Percentiles rank a stretch among this genome's conserved stretches.
Evolutionary conservation across 345 rosid species (phyloP).

Genomic region (Ceriops decandra): DNA sequence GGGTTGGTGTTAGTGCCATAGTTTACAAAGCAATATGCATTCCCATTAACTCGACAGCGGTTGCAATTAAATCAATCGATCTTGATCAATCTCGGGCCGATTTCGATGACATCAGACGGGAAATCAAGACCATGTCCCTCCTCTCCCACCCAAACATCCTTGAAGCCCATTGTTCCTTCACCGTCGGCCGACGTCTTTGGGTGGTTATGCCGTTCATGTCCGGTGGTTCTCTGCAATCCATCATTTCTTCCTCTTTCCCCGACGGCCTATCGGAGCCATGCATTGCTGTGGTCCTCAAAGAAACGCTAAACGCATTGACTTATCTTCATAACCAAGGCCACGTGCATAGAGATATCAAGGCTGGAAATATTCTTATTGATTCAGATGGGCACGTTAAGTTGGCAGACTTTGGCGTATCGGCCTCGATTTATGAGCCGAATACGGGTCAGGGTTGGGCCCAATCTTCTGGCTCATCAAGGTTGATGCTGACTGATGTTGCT

Average conservation of each 20-base stretch:
- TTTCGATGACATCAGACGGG: slow-evolving; percentile 60
- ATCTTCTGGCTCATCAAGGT: slow-evolving; percentile 31
- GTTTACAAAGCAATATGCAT: slow-evolving; percentile 78
- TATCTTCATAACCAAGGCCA: slow-evolving; percentile 84
- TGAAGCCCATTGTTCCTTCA: slow-evolving; percentile 76
- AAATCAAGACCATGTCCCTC: slow-evolving; percentile 76
- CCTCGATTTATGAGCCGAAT: slow-evolving; percentile 60
- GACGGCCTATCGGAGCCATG: slow-evolving; percentile 68
- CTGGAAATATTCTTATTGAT: slow-evolving; percentile 72
- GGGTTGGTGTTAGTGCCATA: slow-evolving; percentile 64
- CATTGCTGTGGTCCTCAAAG: slow-evolving; percentile 65
- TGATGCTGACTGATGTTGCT: slow-evolving; percentile 60
- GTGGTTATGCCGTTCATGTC: slow-evolving; percentile 97
- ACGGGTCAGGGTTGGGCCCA: slow-evolving; percentile 11
- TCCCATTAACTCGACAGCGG: slow-evolving; percentile 48
- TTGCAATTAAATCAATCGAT: slow-evolving; percentile 83
- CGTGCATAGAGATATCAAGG: slow-evolving; percentile 70
- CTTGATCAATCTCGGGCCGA: slow-evolving; percentile 65
- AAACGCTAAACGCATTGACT: slow-evolving; percentile 58
- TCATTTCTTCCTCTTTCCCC: slow-evolving; percentile 62
- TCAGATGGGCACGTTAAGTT: slow-evolving; percentile 64
- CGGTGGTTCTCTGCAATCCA: slow-evolving; percentile 75
- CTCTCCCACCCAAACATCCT: slow-evolving; percentile 80
- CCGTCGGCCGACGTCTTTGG: slow-evolving; percentile 73
- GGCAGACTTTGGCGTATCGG: slow-evolving; percentile 88